Conservation (phyloP, 495 filamentous ascomycete species). For the Parathielavia hyrcaniae region DNA sequence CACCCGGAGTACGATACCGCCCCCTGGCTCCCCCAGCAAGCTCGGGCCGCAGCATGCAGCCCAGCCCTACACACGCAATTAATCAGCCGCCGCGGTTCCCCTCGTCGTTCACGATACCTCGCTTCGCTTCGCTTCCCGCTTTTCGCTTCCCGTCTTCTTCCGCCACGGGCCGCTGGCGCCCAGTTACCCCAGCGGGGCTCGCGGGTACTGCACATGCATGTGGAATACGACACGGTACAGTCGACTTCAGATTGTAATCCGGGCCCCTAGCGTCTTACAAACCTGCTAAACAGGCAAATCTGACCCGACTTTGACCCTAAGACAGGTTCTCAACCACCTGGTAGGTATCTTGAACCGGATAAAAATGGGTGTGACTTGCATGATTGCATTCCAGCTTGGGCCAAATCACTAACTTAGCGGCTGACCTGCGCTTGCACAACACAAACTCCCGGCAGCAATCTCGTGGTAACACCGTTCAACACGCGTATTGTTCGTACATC, state of each 20-base stretch:
- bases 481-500: too few species aligned
- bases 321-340: not conserved
- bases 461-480: too few species aligned
- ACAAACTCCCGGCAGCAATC: too few species aligned
- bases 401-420: too few species aligned
- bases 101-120: slow-evolving; percentile 6
- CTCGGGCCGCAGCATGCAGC: slow-evolving; percentile 16
- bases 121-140: slow-evolving; percentile 2
- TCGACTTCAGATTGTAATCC: too few species aligned
- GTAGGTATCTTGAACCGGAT: too few species aligned
- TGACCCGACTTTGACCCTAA: not conserved
- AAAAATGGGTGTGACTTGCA: too few species aligned
- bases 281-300: too few species aligned
- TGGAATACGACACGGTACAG: too few species aligned
- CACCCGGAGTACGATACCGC: not conserved
- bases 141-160: not conserved
- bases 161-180: not conserved
- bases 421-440: too few species aligned
- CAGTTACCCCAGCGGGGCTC: not conserved
- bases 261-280: too few species aligned
- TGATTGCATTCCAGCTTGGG: too few species aligned
- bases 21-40: slow-evolving; percentile 7
- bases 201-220: not conserved
- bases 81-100: not conserved
- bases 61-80: not conserved